phyloP scores from a whole-genome alignment of 192 early-diverging fungal genomes.

The Thamnidium elegans region DNA sequence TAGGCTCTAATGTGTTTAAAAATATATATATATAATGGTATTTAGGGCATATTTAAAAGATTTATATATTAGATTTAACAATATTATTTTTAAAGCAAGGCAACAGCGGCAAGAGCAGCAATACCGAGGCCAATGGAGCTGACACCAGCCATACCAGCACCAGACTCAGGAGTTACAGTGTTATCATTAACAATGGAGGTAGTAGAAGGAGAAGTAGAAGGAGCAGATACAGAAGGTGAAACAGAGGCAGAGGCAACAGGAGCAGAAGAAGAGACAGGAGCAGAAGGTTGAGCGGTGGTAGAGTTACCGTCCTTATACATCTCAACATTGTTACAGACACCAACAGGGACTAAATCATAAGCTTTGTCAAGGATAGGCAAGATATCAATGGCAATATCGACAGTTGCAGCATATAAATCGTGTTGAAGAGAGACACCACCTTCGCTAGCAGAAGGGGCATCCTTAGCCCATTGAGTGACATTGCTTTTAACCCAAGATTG shows the following conservation, averaged over 20 bases:
- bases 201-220: background rate
- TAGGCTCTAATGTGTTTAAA: too few species aligned
- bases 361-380: slow-evolving; percentile 33
- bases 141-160: background rate
- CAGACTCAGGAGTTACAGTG: background rate
- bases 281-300: background rate
- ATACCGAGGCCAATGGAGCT: slow-evolving; percentile 15
- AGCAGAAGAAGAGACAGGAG: slow-evolving; percentile 2
- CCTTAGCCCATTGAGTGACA: slow-evolving; percentile 33
- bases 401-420: slow-evolving; percentile 42
- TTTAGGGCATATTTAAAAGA: too few species aligned
- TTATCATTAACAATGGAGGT: background rate
- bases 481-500: slow-evolving; percentile 20
- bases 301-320: slow-evolving; percentile 39
- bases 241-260: slow-evolving; percentile 4
- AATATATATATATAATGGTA: too few species aligned
- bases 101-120: slow-evolving; percentile 2
- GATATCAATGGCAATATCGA: slow-evolving; percentile 39
- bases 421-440: slow-evolving; percentile 55
- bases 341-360: slow-evolving; percentile 36
- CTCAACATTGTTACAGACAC: slow-evolving; percentile 33
- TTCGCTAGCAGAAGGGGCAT: slow-evolving; percentile 26
- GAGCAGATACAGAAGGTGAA: background rate
- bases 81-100: slow-evolving; percentile 10
- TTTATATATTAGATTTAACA: too few species aligned